A percentile compares a stretch with the other conserved stretches of the same genome.
Evolutionary conservation across 2,329 filamentous ascomycete species (phyloP).

Genomic region (Acarospora socialis): DNA sequence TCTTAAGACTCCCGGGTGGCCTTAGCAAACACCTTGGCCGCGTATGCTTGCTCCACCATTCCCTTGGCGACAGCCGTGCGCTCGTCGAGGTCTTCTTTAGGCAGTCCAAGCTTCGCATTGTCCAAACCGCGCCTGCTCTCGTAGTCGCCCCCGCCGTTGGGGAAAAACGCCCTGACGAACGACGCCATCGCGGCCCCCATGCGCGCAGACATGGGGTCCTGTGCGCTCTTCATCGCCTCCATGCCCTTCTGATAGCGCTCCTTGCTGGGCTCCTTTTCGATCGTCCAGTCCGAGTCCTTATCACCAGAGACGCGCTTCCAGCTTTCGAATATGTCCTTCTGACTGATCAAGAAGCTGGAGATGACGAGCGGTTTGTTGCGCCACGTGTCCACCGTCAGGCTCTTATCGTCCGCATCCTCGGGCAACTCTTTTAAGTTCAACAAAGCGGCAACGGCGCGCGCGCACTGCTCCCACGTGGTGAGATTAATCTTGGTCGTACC

Average conservation of each 20-base stretch:
- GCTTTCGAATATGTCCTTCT: conserved; percentile 43
- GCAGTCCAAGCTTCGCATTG: conserved; percentile 43
- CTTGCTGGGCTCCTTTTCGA: conserved; percentile 2
- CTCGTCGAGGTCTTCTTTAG: conserved; percentile 45
- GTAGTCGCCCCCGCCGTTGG: conserved; percentile 27
- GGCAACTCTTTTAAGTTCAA: conserved; percentile 33
- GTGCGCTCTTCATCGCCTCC: conserved; percentile 4
- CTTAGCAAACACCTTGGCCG: no score
- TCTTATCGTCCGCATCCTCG: conserved; percentile 23
- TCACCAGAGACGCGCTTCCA: conserved; percentile 11
- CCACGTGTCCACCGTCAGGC: conserved; percentile 29
- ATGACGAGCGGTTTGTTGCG: conserved; percentile 38
- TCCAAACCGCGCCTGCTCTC: conserved; percentile 29
- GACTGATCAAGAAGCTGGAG: conserved; percentile 43
- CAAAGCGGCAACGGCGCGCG: conserved; percentile 38
- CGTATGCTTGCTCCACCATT: no score
- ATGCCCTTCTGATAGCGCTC: conserved; percentile 7
- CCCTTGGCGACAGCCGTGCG: no score
- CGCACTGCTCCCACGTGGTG: conserved; percentile 45
- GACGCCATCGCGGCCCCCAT: conserved; percentile 4
- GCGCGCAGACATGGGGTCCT: no score
- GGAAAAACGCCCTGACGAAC: conserved; percentile 30
- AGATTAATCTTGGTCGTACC: conserved; percentile 42
- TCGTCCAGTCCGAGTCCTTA: conserved; percentile 11
- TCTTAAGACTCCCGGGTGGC: no score